Evolutionary conservation across 352 stramenopile species (phyloP).

Genomic region (Globisporangium ultimum): DNA sequence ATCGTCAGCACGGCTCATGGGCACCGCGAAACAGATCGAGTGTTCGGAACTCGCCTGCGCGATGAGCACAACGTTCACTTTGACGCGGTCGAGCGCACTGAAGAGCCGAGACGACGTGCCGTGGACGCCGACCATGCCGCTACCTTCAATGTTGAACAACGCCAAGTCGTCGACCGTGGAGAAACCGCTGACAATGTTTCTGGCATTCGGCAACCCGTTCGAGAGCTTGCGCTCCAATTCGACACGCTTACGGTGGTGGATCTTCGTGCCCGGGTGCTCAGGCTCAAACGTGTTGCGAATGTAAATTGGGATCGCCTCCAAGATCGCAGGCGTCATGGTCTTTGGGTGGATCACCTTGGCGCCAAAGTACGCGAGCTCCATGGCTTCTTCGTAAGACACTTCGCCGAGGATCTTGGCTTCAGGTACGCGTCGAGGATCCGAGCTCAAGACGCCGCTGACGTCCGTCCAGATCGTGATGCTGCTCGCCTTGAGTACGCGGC

Average conservation of each 20-base stretch:
- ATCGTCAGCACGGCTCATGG: constrained; percentile 61
- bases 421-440: constrained; percentile 93
- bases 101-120: constrained; percentile 93
- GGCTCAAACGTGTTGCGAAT: constrained; percentile 97
- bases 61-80: constrained; percentile 95
- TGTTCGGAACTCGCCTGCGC: constrained; percentile 93
- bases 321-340: constrained; percentile 91
- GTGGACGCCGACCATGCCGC: constrained; percentile 92
- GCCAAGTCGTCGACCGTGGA: constrained; percentile 94
- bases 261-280: constrained; percentile 74
- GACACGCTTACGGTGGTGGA: constrained; percentile 57
- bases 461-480: constrained; percentile 98
- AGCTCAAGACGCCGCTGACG: constrained; percentile 93
- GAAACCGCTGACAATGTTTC: constrained; percentile 86
- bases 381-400: constrained; percentile 97
- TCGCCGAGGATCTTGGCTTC: constrained; percentile 88
- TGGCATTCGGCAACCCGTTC: constrained; percentile 49
- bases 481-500: constrained; percentile 86
- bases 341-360: constrained; percentile 98
- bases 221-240: constrained; percentile 58
- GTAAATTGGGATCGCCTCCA: constrained; percentile 94
- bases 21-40: constrained; percentile 94
- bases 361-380: constrained; percentile 98
- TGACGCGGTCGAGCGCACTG: constrained; percentile 87
- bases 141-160: constrained; percentile 96